Conservation (phyloP, 2,329 filamentous ascomycete species). For the Sarocladium kiliense region DNA sequence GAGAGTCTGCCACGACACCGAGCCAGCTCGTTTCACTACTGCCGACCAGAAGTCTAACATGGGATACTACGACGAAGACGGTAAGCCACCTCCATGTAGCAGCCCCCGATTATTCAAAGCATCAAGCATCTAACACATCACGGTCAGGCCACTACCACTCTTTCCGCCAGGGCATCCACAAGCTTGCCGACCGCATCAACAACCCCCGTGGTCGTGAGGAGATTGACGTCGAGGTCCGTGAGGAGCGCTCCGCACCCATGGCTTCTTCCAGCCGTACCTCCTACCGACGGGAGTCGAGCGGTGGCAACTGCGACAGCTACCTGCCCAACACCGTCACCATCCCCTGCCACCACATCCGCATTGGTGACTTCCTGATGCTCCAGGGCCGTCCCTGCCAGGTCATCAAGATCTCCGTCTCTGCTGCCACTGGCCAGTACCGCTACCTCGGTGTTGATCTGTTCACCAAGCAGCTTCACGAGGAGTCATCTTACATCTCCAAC, state of each 20-base stretch:
- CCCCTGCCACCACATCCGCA: constrained; percentile 98
- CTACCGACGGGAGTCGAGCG: constrained; percentile 12
- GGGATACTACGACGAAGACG: constrained; percentile 62
- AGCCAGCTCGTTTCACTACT: constrained; percentile 37
- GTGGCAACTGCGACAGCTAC: constrained; percentile 24
- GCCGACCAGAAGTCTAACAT: constrained; percentile 48
- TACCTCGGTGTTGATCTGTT: constrained; percentile 99
- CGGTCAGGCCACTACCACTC: constrained; percentile 52
- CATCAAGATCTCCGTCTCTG: constrained; percentile 97
- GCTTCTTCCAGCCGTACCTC: constrained; percentile 3
- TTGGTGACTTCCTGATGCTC: constrained; percentile 97
- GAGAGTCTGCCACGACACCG: constrained; percentile 60
- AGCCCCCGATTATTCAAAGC: not conserved
- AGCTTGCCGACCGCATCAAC: constrained; percentile 50
- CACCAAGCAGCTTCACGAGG: constrained; percentile 99
- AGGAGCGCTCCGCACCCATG: constrained; percentile 14
- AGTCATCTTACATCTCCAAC: constrained; percentile 97
- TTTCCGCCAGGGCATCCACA: constrained; percentile 50
- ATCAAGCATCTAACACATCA: not conserved
- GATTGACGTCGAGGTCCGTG: constrained; percentile 8
- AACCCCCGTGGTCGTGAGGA: constrained; percentile 42
- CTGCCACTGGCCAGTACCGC: constrained; percentile 97
- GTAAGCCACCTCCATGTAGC: constrained; percentile 32
- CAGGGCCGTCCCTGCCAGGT: constrained; percentile 99
- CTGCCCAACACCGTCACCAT: constrained; percentile 88